phyloP scores from a whole-genome alignment of 2,329 filamentous ascomycete species.

The Nigrospora oryzae region DNA sequence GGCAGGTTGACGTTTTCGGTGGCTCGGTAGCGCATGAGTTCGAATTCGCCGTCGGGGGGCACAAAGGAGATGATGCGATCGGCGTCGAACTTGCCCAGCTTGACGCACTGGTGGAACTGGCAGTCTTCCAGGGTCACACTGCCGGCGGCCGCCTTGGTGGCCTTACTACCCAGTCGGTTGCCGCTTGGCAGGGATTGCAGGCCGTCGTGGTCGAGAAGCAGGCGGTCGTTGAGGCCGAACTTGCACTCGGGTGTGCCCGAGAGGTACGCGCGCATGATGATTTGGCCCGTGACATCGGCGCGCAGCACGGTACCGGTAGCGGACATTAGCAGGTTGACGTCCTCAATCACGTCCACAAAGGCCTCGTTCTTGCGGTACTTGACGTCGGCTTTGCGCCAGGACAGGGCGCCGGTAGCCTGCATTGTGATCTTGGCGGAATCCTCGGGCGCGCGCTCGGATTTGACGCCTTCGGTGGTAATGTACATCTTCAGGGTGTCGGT shows the following conservation, averaged over 20 bases:
- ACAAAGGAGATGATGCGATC: conserved; percentile 97
- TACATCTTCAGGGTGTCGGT: conserved; percentile 99
- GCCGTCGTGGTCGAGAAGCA: conserved; percentile 76
- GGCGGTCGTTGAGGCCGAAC: conserved; percentile 91
- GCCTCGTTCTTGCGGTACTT: conserved; percentile 99
- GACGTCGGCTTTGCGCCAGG: conserved; percentile 94
- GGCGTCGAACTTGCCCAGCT: conserved; percentile 91
- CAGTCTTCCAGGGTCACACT: conserved; percentile 96
- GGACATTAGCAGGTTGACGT: conserved; percentile 98
- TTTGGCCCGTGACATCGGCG: conserved; percentile 93
- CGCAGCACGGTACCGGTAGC: conserved; percentile 89
- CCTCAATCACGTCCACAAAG: conserved; percentile 98
- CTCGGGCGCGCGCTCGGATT: conserved; percentile 76
- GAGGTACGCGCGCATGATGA: conserved; percentile 97
- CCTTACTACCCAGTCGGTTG: conserved; percentile 73
- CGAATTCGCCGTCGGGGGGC: conserved; percentile 94
- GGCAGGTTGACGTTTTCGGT: conserved; percentile 98
- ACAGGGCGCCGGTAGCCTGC: conserved; percentile 95
- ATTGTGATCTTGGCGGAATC: conserved; percentile 98
- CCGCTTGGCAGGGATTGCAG: conserved; percentile 60
- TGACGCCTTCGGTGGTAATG: conserved; percentile 98
- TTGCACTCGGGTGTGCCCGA: conserved; percentile 97
- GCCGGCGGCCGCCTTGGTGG: conserved; percentile 89
- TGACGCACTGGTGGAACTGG: conserved; percentile 98
- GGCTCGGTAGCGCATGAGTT: conserved; percentile 96